Conservation (phyloP, 2,329 filamentous ascomycete species). For the Nemania sp. region DNA sequence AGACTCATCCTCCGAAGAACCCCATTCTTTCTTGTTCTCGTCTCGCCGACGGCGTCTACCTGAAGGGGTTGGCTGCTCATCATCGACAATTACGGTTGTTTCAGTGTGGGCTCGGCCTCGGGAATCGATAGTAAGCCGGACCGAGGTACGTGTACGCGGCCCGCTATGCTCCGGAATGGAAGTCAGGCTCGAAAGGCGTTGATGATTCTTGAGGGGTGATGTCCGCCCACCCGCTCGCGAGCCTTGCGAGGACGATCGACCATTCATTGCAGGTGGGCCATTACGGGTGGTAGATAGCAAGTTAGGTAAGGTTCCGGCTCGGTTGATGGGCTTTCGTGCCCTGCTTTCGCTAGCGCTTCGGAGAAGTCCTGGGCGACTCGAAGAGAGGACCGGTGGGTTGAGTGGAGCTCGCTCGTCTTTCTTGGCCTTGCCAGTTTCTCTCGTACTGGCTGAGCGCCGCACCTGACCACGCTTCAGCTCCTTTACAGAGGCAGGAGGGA, state of each 20-base stretch:
- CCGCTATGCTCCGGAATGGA: constrained; percentile 62
- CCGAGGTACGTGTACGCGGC: constrained; percentile 56
- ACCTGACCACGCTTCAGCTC: constrained; percentile 44
- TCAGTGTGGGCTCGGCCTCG: constrained; percentile 63
- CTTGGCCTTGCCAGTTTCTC: constrained; percentile 49
- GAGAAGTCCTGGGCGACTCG: constrained; percentile 53
- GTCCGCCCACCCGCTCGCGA: constrained; percentile 51
- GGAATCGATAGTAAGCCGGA: constrained; percentile 67
- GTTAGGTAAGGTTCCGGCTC: constrained; percentile 48
- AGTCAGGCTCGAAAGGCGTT: constrained; percentile 56
- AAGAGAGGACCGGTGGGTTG: constrained; percentile 58
- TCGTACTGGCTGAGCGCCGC: constrained; percentile 52
- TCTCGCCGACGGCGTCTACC: constrained; percentile 31
- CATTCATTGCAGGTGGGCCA: constrained; percentile 31
- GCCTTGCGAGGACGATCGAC: constrained; percentile 43
- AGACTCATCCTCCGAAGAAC: constrained; percentile 55
- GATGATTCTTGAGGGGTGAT: constrained; percentile 59
- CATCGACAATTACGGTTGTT: constrained; percentile 50
- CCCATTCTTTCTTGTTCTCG: constrained; percentile 44
- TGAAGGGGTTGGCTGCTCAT: constrained; percentile 34
- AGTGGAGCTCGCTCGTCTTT: constrained; percentile 47
- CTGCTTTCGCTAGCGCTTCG: constrained; percentile 60
- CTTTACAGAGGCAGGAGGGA: constrained; percentile 35
- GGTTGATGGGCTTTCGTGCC: constrained; percentile 49
- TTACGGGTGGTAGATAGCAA: constrained; percentile 53